Conservation (phyloP, 176 grass and related monocot genomes). For the Aegilops umbellulata region DNA sequence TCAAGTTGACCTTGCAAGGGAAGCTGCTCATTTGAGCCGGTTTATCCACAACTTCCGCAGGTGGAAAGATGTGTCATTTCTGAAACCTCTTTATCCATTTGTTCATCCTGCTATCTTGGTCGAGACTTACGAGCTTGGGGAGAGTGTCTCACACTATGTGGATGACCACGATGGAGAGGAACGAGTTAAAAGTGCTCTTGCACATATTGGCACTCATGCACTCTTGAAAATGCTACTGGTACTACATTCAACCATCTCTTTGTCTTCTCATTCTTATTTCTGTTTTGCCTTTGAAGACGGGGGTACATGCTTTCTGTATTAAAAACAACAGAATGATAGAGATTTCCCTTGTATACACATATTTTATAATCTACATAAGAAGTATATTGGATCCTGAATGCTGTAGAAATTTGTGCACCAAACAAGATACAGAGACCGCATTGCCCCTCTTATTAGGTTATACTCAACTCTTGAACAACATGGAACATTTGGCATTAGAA, state of each 20-base stretch:
- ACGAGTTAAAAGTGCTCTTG: conserved; percentile 85
- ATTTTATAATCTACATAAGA: too few relatives aligned
- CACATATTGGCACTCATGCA: conserved; percentile 97
- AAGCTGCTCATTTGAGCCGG: conserved; percentile 91
- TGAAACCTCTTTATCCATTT: conserved; percentile 87
- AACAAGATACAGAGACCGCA: too few relatives aligned
- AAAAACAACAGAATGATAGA: too few relatives aligned
- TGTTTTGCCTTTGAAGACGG: not conserved
- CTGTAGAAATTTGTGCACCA: too few relatives aligned
- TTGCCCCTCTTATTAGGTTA: too few relatives aligned
- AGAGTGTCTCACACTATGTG: conserved; percentile 91
- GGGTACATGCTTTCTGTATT: too few relatives aligned
- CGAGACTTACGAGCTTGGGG: conserved; percentile 86
- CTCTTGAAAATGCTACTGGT: conserved; percentile 99
- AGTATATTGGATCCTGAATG: too few relatives aligned
- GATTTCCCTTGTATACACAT: too few relatives aligned
- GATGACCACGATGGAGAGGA: conserved; percentile 86
- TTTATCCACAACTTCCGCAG: conserved; percentile 99
- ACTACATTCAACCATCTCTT: conserved; percentile 20
- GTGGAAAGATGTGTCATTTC: conserved; percentile 96
- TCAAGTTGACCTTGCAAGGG: conserved; percentile 97
- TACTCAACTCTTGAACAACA: too few relatives aligned
- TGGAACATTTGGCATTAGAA: too few relatives aligned
- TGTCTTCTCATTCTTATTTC: conserved; percentile 7
- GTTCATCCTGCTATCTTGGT: conserved; percentile 98